phyloP scores from a whole-genome alignment of 169 alveolate genomes.

The Eimeria sp. region DNA sequence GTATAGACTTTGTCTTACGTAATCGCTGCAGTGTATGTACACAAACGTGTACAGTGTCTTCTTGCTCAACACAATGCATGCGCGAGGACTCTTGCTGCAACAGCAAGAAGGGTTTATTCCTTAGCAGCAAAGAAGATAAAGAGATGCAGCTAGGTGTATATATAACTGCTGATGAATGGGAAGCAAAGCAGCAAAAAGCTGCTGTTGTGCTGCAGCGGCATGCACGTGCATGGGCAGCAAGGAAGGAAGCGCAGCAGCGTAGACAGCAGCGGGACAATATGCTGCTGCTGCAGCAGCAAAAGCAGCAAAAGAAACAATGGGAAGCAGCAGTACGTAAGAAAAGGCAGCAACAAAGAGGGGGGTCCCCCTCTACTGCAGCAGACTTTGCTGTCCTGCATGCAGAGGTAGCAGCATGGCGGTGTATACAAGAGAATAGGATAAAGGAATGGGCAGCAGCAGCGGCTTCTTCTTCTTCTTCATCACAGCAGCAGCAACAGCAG shows the following conservation, averaged over 20 bases:
- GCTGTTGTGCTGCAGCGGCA: not conserved
- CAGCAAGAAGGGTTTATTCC: not conserved
- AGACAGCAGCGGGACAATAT: not conserved
- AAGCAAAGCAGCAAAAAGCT: not conserved
- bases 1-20: too few species aligned
- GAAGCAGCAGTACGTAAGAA: conserved; percentile 6
- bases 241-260: not conserved
- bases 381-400: conserved; percentile 36
- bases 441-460: not conserved
- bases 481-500: conserved; percentile 20
- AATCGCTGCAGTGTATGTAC: too few species aligned
- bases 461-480: too few species aligned
- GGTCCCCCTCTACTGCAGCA: not conserved
- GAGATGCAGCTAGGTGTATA: not conserved
- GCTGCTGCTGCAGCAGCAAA: conserved; percentile 22
- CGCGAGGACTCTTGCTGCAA: not conserved
- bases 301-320: not conserved
- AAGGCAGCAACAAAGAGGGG: conserved; percentile 11
- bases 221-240: not conserved
- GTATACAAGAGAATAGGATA: not conserved
- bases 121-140: not conserved
- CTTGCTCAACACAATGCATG: not conserved
- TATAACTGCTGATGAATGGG: not conserved
- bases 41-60: too few species aligned
- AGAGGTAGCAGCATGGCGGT: conserved; percentile 5